Percentiles rank a stretch among this genome's conserved stretches.
Evolutionary conservation across 768 basidiomycete genomes (phyloP).

Genomic region (Hygrocybe coccinea): DNA sequence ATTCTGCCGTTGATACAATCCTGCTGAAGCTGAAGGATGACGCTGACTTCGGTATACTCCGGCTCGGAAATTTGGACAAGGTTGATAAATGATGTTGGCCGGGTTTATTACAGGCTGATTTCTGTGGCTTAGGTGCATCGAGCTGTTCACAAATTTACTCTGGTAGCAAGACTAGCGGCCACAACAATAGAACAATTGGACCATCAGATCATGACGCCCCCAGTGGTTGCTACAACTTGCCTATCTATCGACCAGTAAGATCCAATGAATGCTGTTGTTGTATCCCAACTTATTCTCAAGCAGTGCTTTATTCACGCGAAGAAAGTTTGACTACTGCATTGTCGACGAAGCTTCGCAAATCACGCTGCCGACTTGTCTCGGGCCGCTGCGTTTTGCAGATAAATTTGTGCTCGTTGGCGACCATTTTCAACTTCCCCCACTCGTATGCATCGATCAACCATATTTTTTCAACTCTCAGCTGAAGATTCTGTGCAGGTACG

Average conservation of each 20-base stretch:
- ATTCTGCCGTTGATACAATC: slow-evolving; percentile 98
- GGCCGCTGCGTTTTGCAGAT: slow-evolving; percentile 85
- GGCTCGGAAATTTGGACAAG: slow-evolving; percentile 91
- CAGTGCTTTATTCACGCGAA: slow-evolving; percentile 78
- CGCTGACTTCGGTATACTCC: slow-evolving; percentile 65
- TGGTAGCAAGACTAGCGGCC: slow-evolving; percentile 50
- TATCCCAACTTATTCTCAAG: background rate
- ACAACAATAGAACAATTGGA: slow-evolving; percentile 80
- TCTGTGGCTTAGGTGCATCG: slow-evolving; percentile 65
- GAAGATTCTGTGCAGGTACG: slow-evolving; percentile 54
- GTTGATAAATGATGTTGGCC: slow-evolving; percentile 34
- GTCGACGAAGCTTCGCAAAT: slow-evolving; percentile 98
- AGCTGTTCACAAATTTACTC: slow-evolving; percentile 65
- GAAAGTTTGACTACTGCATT: slow-evolving; percentile 93
- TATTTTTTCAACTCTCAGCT: background rate
- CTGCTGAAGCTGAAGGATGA: slow-evolving; percentile 69
- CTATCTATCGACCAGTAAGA: slow-evolving; percentile 90
- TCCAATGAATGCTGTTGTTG: slow-evolving; percentile 31
- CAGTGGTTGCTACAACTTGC: slow-evolving; percentile 94
- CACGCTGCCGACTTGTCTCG: slow-evolving; percentile 90
- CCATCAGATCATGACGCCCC: slow-evolving; percentile 76
- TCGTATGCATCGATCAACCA: slow-evolving; percentile 45
- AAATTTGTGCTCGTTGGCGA: slow-evolving; percentile 95
- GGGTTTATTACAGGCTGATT: background rate
- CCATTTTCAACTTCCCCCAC: slow-evolving; percentile 93